These are phyloP conservation scores for Tephrocybe sp. DNA, from an alignment of 768 basidiomycete genomes.

Conservation along the genomic window DNA sequence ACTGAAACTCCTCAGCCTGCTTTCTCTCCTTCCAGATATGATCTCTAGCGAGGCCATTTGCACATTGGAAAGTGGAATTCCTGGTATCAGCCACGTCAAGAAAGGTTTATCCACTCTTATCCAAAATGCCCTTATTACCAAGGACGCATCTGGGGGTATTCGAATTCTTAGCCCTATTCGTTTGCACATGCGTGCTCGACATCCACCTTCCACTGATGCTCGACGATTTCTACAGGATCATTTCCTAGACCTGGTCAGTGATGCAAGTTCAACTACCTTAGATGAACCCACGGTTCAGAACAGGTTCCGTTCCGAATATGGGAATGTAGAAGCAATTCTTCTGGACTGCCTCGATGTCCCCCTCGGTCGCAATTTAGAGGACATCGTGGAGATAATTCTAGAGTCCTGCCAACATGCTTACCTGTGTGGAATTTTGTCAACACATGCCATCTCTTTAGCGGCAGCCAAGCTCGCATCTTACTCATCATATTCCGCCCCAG, in stretches of 20 bases:
- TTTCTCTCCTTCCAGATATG: conserved; percentile 31
- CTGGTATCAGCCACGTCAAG: conserved; percentile 19
- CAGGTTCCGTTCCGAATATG: conserved; percentile 21
- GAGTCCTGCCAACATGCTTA: conserved; percentile 26
- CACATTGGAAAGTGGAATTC: conserved; percentile 18
- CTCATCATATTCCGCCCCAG: background rate
- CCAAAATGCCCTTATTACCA: conserved; percentile 26
- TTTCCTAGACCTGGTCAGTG: conserved; percentile 21
- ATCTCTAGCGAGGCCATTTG: conserved; percentile 18
- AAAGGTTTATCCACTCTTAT: conserved; percentile 25
- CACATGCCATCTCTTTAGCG: conserved; percentile 18
- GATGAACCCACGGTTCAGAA: conserved; percentile 10
- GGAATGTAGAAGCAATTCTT: conserved; percentile 26
- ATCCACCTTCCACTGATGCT: conserved; percentile 20
- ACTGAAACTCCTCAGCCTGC: conserved; percentile 22
- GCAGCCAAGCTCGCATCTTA: conserved; percentile 16
- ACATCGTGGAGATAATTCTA: conserved; percentile 20
- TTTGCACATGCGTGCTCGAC: conserved; percentile 20
- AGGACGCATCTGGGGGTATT: conserved; percentile 19
- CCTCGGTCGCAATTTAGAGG: conserved; percentile 11
- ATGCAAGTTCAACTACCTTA: conserved; percentile 9
- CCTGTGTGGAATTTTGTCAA: conserved; percentile 21
- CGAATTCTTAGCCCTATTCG: conserved; percentile 30
- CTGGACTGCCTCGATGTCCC: conserved; percentile 17
- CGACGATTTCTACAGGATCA: conserved; percentile 22